Evolutionary conservation across 2,329 filamentous ascomycete genomes (phyloP), one percentile per base, ranked within the genome.

Genomic region (Delphinella strobiligena): DNA sequence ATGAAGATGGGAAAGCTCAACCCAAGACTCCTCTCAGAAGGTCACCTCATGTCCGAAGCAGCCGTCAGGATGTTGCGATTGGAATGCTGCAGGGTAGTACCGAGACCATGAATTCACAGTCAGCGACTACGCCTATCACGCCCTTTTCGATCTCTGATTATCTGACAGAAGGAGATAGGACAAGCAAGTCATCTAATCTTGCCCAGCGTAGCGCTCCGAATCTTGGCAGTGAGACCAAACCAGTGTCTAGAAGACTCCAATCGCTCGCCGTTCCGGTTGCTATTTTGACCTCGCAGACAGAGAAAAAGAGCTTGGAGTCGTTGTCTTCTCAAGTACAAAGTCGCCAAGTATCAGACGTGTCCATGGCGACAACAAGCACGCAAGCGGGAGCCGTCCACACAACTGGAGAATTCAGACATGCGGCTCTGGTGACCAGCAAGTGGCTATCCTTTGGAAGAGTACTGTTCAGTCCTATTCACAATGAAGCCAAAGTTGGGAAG

Each of bases 401-500:
- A 16, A 36, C 41, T 54, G 80, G 86, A 45, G 86, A 87, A 52
- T 70, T 91, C 16, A 72, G 84, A 2, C 78, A 86, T 12, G 83
- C 80, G 4, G 86, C 83, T 2, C 78, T 91, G 67, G 87, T 84
- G 44, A 84, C 87, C 17, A 87, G 81, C 67, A 88, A 88, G 54
- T 91, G 83, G 84, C 72, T 91, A 17, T 85, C 81, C 0, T 89
- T 89, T 55, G 84, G 84, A 1, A 80, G 86, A 49, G 82, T 89
- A 0, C 67, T 91, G 3, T 88, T 91, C 62, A 87, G 82, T 49
- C 83, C 85, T 9, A 76, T 82, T 4, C 75, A 84, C 18, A 79
- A 84, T 34, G 78, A 85, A 48, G 68, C 88, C 16, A 61, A 74
- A 30, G 63, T 73, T 14, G 62, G 69, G 1, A 68, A 54, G 58